A percentile compares a stretch with the other conserved stretches of the same genome.
phyloP scores from a whole-genome alignment of 2,329 filamentous ascomycete genomes.

The Phaeophleospora eucalypticola region DNA sequence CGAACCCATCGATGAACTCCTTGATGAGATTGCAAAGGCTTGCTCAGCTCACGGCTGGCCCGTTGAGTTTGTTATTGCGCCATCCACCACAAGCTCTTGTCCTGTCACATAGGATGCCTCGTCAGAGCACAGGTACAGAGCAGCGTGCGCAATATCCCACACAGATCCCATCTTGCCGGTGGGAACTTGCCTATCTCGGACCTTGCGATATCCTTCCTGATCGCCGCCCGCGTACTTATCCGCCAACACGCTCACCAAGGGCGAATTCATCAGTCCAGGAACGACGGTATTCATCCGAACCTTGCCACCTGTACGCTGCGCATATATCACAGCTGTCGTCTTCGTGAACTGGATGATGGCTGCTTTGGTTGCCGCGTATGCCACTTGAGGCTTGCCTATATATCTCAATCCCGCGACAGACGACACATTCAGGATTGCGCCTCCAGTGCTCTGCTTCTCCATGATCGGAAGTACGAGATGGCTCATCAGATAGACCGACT shows the following conservation, averaged over 20 bases:
- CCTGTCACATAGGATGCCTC: slow-evolving; percentile 60
- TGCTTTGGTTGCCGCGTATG: slow-evolving; percentile 68
- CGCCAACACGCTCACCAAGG: slow-evolving; percentile 45
- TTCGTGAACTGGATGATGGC: slow-evolving; percentile 73
- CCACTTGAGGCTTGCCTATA: slow-evolving; percentile 51
- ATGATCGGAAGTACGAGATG: slow-evolving; percentile 54
- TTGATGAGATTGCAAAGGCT: background rate
- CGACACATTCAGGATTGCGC: slow-evolving; percentile 35
- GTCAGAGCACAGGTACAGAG: slow-evolving; percentile 54
- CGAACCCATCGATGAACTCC: background rate
- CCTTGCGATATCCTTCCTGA: slow-evolving; percentile 49
- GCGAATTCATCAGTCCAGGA: slow-evolving; percentile 56
- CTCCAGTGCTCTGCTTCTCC: slow-evolving; percentile 45
- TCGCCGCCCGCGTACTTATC: slow-evolving; percentile 44
- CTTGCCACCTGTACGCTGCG: slow-evolving; percentile 34
- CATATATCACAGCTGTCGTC: slow-evolving; percentile 64
- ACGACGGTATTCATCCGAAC: slow-evolving; percentile 54
- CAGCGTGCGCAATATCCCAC: slow-evolving; percentile 57
- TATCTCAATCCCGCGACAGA: slow-evolving; percentile 53
- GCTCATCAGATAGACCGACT: slow-evolving; percentile 52
- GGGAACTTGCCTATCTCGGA: slow-evolving; percentile 55
- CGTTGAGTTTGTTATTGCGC: slow-evolving; percentile 21
- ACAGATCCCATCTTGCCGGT: slow-evolving; percentile 57
- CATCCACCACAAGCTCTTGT: slow-evolving; percentile 43
- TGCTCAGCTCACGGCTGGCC: slow-evolving; percentile 12